These are phyloP conservation scores for Leucocoprinus birnbaumii DNA, from an alignment of 768 basidiomycete genomes.

Conservation along the genomic window DNA sequence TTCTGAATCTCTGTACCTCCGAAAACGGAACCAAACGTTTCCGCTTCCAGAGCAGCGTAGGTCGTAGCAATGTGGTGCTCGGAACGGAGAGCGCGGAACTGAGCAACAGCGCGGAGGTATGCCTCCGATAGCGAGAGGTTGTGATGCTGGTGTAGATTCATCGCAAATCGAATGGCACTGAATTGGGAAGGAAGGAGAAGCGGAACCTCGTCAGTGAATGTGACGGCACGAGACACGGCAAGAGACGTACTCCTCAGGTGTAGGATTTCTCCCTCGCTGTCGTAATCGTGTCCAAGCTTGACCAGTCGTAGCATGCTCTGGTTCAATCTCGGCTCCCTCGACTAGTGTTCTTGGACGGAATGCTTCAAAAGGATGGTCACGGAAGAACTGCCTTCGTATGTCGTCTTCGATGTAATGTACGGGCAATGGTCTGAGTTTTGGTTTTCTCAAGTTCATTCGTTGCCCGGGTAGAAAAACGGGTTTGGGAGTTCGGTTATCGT, in stretches of 20 bases:
- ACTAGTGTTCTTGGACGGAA: conserved; percentile 77
- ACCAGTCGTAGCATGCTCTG: conserved; percentile 56
- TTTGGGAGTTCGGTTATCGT: conserved; percentile 39
- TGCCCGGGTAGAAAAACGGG: conserved; percentile 15
- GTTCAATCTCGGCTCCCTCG: conserved; percentile 60
- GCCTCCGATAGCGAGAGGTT: conserved; percentile 67
- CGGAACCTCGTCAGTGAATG: neutral
- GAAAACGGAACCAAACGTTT: conserved; percentile 68
- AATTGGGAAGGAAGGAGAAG: conserved; percentile 14
- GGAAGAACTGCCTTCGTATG: conserved; percentile 87
- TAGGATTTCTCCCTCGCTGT: conserved; percentile 81
- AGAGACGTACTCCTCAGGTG: conserved; percentile 80
- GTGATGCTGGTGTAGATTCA: conserved; percentile 73
- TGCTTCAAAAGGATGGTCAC: conserved; percentile 95
- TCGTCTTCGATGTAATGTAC: conserved; percentile 83
- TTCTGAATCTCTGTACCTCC: conserved; percentile 56
- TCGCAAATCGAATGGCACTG: conserved; percentile 79
- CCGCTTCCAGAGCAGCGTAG: conserved; percentile 80
- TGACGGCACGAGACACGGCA: conserved; percentile 10
- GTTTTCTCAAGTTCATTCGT: conserved; percentile 14
- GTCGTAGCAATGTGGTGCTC: conserved; percentile 76
- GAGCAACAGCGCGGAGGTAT: conserved; percentile 73
- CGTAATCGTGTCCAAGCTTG: conserved; percentile 72
- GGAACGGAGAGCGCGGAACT: conserved; percentile 87
- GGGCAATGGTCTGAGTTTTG: conserved; percentile 37